A percentile compares a stretch with the other conserved stretches of the same genome.
Conservation (phyloP, 2,329 filamentous ascomycete genomes). For the Fusarium piperis region DNA sequence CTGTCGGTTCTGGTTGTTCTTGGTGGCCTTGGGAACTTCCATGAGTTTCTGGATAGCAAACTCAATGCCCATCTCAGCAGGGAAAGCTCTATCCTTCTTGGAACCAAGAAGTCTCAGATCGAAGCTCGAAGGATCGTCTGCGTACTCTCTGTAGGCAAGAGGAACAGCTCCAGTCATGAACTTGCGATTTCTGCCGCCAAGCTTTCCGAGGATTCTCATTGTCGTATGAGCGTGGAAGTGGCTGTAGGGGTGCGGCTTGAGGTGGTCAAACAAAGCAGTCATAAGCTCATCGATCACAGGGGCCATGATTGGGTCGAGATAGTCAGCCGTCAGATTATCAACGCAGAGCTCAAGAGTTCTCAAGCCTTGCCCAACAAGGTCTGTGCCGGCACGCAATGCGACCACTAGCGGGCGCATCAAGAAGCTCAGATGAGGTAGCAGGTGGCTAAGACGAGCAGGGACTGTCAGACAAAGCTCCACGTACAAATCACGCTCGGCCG, state of each 20-base stretch:
- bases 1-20: conserved; percentile 65
- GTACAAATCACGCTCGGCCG: conserved; percentile 91
- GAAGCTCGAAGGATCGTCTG: conserved; percentile 88
- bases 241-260: conserved; percentile 92
- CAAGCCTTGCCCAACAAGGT: conserved; percentile 93
- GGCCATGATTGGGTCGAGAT: conserved; percentile 98
- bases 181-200: conserved; percentile 93
- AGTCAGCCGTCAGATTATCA: conserved; percentile 97
- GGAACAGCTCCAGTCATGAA: conserved; percentile 91
- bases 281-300: conserved; percentile 99
- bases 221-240: conserved; percentile 98
- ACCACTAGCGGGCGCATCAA: conserved; percentile 98
- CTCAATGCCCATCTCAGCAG: conserved; percentile 85
- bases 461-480: conserved; percentile 97
- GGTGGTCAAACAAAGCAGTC: conserved; percentile 95
- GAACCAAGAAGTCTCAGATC: conserved; percentile 91
- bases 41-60: conserved; percentile 87
- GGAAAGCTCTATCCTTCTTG: conserved; percentile 88
- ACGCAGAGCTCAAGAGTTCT: conserved; percentile 96
- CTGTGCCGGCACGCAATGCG: conserved; percentile 87
- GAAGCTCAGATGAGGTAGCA: conserved; percentile 94
- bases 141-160: conserved; percentile 84
- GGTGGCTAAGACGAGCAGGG: conserved; percentile 90
- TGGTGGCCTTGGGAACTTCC: conserved; percentile 75
- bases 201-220: conserved; percentile 95